Base-by-base conservation (phyloP, 495 filamentous ascomycete genomes). In the Lophiotrema nucula region DNA sequence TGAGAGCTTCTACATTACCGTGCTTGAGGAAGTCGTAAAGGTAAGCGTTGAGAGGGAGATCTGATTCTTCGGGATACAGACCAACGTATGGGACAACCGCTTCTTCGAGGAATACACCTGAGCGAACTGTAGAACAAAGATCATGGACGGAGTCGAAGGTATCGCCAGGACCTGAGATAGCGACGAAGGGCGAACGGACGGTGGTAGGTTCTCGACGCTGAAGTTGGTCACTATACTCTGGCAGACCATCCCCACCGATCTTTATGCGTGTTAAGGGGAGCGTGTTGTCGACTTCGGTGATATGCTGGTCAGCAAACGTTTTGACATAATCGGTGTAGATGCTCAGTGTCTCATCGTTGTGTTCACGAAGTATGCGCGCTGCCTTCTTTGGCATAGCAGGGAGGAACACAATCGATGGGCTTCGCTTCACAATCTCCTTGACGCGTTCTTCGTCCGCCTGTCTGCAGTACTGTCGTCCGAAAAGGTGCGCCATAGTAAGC, bases 21-120 rank as follows among this genome's bases (percentile, higher is more conserved):
- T 91, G 81, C 66, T 80, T 83, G 79, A 79, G 89, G 69, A 89
- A 92, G 62, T 90, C 87, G 47, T 83, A 81, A 8, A 91, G 71
- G 59, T 89, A 89, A 0, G 85, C 85, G 62, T 91, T 90, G 43
- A 85, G 60, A 16, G 79, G 72, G n/a, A 69, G 43, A 15, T 69
- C 68, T 3, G 68, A 67, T 49, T 83, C 77, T 23, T 83, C 75
- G 0, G 82, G 77, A 51, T 77, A 75, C 3, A 85, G 65, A 22
- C 76, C 74, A 0, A 90, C 67, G 69, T 85, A 79, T 0, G 88
- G 88, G 24, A 92, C 78, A 12, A 84, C 84, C 4, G 85, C 75
- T 62, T 84, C 77, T 67, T 91, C 88, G 0, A 92, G 75, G 69
- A 88, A 89, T 2, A 92, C 81, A 1, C 81, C 85, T 13, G 74